Conservation (phyloP, 192 early-diverging fungal genomes). For the Backusella psychrophila region DNA sequence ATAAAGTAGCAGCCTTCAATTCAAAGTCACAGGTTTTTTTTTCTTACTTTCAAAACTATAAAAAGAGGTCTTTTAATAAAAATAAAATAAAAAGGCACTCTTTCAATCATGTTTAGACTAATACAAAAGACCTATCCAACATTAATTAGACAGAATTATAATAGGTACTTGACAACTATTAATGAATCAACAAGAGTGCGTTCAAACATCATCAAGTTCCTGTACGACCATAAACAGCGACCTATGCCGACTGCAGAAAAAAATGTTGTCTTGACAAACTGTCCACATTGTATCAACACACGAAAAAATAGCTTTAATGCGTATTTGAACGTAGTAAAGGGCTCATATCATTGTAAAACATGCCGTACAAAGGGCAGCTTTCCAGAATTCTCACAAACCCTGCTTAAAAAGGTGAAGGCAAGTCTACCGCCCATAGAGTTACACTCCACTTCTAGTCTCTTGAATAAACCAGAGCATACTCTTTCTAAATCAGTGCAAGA, state of each 20-base stretch:
- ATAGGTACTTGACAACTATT: neutral
- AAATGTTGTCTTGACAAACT: slow-evolving; percentile 19
- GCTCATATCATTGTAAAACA: slow-evolving; percentile 53
- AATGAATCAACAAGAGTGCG: slow-evolving; percentile 2
- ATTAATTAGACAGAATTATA: neutral
- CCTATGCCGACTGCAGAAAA: slow-evolving; percentile 24
- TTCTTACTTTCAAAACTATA: neutral
- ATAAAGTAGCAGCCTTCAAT: neutral
- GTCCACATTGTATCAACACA: slow-evolving; percentile 36
- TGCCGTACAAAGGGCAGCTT: slow-evolving; percentile 57
- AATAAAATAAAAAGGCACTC: neutral
- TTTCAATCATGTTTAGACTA: neutral
- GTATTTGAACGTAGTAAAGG: slow-evolving; percentile 47
- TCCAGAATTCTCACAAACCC: slow-evolving; percentile 47
- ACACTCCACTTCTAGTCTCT: slow-evolving; percentile 36
- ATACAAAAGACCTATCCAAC: neutral
- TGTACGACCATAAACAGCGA: slow-evolving; percentile 28
- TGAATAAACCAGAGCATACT: slow-evolving; percentile 18
- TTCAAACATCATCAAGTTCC: slow-evolving; percentile 25
- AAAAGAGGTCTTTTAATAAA: neutral
- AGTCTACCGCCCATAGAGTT: slow-evolving; percentile 20
- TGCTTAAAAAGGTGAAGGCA: slow-evolving; percentile 38
- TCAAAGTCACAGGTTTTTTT: neutral
- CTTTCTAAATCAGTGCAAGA: slow-evolving; percentile 38
- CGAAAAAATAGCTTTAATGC: slow-evolving; percentile 44